Base-by-base conservation (phyloP, 495 filamentous ascomycete species). In the Penicillium arizonense region DNA sequence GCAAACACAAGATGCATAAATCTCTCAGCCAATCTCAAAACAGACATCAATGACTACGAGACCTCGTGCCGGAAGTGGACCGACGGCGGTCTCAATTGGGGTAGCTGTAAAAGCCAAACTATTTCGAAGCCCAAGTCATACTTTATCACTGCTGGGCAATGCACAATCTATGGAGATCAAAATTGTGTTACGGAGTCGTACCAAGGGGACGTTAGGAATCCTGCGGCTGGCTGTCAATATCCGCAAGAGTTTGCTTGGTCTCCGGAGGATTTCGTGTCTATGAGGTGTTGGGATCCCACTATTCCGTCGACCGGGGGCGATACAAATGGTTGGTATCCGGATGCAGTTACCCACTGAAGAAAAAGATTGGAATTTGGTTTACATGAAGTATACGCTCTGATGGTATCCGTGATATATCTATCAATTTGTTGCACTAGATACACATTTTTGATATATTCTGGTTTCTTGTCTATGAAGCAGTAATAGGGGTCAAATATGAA, bases 1-100 rank as follows among this genome's bases (percentile, higher is more conserved):
- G 5, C 4, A 26, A 32, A 12, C 11, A 35, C 10, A 9, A 16
- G 3, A 10, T 57, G 50, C 18, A 5, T 57, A 2, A 14, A 9
- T 16, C 32, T 61, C 11, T 7, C 21, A 1, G 28, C 7, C 7
- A 23, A 50, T 23, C 37, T 37, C 10, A 23, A 21, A 2, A 50
- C 47, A 6, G 5, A 30, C 2, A 44, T 50, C 16, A 13, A 28
- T 13, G 42, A 39, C 24, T 13, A 23, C 10, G 35, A 26, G 2
- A 43, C 41, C 3, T 54, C 44, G 3, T 61, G 58, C 12, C 58
- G 50, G 11, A 51, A 50, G 54, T 61, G 42, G 28, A n/a, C 33
- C 9, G 28, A 51, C 0, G 47, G 12, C 12, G 53, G 48, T 1
- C 20, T 26, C 7, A 16, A 30, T 3, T 56, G 53, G 53, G 4